phyloP scores from a whole-genome alignment of 148 eudicot genomes.

The Vaccinium macrocarpon region DNA sequence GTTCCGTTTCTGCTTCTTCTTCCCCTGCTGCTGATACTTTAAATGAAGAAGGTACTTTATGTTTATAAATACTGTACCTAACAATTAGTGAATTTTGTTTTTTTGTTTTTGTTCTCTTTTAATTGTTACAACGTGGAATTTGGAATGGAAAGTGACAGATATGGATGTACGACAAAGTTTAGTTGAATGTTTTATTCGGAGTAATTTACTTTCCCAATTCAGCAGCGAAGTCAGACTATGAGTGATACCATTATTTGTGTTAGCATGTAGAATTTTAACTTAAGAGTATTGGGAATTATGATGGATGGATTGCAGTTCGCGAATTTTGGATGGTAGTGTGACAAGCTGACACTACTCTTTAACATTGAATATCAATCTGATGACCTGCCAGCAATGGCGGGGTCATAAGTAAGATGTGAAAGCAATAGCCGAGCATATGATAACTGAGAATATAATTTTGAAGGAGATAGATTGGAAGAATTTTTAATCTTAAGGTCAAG shows the following conservation, averaged over 20 bases:
- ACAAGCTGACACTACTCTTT: not conserved
- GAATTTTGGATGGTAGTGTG: not conserved
- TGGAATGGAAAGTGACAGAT: not conserved
- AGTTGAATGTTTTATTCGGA: not conserved
- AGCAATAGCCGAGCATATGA: not conserved
- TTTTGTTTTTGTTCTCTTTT: not conserved
- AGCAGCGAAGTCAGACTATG: not conserved
- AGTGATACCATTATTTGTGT: not conserved
- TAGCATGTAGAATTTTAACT: not conserved
- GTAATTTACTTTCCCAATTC: not conserved
- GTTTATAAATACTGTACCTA: not conserved
- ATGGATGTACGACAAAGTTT: not conserved
- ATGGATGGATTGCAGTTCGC: not conserved
- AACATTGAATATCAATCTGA: not conserved
- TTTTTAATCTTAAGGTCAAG: not conserved
- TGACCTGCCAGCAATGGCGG: not conserved
- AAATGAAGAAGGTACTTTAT: slow-evolving; percentile 37
- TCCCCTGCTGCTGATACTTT: slow-evolving; percentile 9
- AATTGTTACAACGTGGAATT: not conserved
- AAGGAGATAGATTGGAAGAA: not conserved
- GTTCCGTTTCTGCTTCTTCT: slow-evolving; percentile 26
- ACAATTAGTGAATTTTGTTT: not conserved
- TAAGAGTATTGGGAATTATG: not conserved
- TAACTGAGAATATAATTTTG: not conserved
- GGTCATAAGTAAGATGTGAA: not conserved